Base-by-base conservation (phyloP, 805 yeast species). In the Wickerhamiella vanderwaltii region DNA sequence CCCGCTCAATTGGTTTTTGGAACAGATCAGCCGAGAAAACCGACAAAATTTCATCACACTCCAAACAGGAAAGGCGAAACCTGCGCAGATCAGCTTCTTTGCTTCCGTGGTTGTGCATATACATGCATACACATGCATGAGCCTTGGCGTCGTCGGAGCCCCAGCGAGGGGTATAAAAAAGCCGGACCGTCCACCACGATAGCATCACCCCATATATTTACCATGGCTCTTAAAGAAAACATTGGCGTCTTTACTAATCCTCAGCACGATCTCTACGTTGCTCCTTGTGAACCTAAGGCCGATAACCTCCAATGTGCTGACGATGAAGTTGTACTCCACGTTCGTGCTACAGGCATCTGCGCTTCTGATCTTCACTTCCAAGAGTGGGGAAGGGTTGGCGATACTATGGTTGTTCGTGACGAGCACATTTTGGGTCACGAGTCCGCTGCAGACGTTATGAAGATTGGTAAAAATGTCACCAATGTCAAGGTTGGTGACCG, bases 341-440 rank as follows among this genome's bases (percentile, higher is more conserved):
- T 77, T 32, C 65, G 72, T 46, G 74, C 76, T 39, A 76, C 82
- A 6, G 86, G 86, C 20, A 78, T 79, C 49, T 79, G 86, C 59
- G 86, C 86, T 13, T 72, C 81, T 17, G 87, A 79, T 57, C 66
- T 77, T 46, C 85, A 79, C 55, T 77, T 75, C 61, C 75, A 73
- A 63, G 67, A 73, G 43, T 75, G 73, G 46, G 86, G 85, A 35
- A 68, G 65, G 44, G 77, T 77, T 46, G 82, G 67, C 19, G 62
- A 58, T 29, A 58, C 62, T 22, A 57, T 75, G 54, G 76, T 76
- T n/a, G 73, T 74, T 36, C 63, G 72, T 15, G 81, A 73, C 50
- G 81, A 79, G 17, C 77, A 78, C 5, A 56, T 61, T 18, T 64
- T 70, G 5, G 68, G 79, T 60, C 70, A 79, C 54, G 69, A 73